Conservation (phyloP, 169 alveolate species). For the Toxoplasma gondii region DNA sequence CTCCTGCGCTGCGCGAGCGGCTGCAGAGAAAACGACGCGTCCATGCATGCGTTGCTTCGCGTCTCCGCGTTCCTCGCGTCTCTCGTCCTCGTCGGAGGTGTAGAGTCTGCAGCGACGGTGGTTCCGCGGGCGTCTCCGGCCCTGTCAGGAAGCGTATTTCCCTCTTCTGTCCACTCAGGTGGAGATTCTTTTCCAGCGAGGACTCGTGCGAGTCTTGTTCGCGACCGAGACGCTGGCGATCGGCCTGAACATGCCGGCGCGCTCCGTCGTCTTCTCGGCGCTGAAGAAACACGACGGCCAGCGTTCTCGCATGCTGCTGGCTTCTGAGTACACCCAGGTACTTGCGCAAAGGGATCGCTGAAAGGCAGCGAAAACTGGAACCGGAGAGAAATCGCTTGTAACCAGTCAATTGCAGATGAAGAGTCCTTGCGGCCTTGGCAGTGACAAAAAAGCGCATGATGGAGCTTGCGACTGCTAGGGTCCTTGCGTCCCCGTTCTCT, state of each 20-base stretch:
- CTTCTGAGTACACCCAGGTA: constrained; percentile 97
- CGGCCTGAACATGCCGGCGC: constrained; percentile 99
- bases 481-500: too few relatives aligned
- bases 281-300: constrained; percentile 94
- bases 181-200: constrained; percentile 96
- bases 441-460: too few relatives aligned
- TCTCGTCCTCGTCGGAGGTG: too few relatives aligned
- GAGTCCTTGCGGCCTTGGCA: neutral
- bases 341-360: neutral
- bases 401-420: neutral
- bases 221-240: constrained; percentile 99
- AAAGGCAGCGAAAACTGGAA: neutral
- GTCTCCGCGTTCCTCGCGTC: too few relatives aligned
- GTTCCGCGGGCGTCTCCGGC: neutral
- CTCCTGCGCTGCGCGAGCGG: too few relatives aligned
- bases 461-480: too few relatives aligned
- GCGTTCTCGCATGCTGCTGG: constrained; percentile 84
- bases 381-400: neutral
- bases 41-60: too few relatives aligned
- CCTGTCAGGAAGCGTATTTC: neutral
- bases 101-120: too few relatives aligned
- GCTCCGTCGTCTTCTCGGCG: constrained; percentile 91
- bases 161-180: constrained; percentile 68
- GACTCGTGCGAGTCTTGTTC: constrained; percentile 94
- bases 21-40: too few relatives aligned